These are phyloP conservation scores for Euphorbia lathyris DNA, from an alignment of 345 rosid genomes.

Conservation along the genomic window DNA sequence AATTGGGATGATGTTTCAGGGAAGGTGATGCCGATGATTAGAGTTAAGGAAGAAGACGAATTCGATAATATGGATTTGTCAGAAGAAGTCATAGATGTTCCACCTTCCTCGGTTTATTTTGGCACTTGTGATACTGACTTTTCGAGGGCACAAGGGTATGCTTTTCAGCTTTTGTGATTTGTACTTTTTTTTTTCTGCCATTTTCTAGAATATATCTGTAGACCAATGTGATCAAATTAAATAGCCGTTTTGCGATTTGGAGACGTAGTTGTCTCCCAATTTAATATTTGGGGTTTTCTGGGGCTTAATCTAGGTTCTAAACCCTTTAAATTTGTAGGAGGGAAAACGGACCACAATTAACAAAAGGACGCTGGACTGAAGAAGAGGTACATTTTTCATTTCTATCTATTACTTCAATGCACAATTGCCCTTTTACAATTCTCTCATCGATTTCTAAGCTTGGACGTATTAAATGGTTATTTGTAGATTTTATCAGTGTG, in stretches of 20 bases:
- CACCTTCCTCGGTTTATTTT: constrained; percentile 22
- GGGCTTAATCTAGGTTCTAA: neutral
- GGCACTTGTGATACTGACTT: neutral
- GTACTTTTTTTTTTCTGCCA: neutral
- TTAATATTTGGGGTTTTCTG: neutral
- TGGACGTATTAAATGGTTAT: neutral
- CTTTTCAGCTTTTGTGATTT: neutral
- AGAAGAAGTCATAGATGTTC: neutral
- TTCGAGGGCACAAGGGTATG: neutral
- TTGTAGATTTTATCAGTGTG: neutral
- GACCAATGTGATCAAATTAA: neutral
- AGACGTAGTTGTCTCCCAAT: neutral
- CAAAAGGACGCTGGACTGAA: constrained; percentile 41
- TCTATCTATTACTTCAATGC: neutral
- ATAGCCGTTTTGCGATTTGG: neutral
- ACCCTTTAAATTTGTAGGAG: constrained; percentile 14
- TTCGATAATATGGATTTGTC: neutral
- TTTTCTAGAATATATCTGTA: neutral
- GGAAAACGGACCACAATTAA: constrained; percentile 32
- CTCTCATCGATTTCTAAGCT: neutral
- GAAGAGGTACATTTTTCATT: constrained; percentile 33
- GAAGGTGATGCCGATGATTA: constrained; percentile 7
- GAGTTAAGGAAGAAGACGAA: constrained; percentile 17
- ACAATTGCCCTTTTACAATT: neutral
- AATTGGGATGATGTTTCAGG: neutral